phyloP scores from a whole-genome alignment of 176 grass and related monocot genomes.

The Lolium perenne region DNA sequence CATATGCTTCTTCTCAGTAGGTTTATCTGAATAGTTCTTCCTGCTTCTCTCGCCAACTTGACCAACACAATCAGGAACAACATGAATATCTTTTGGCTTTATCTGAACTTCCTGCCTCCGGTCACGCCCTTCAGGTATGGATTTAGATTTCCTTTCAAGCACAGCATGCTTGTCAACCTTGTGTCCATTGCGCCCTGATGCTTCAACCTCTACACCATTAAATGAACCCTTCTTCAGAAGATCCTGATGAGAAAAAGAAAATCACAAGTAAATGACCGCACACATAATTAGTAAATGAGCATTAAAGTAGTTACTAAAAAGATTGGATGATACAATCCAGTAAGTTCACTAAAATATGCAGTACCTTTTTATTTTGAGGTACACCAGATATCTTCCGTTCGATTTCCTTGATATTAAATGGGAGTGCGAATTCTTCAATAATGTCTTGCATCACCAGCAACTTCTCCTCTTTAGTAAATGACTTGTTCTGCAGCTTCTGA shows the following conservation, averaged over 20 bases:
- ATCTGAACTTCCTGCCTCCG: conserved; percentile 49
- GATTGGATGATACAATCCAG: conserved; percentile 22
- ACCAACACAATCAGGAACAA: conserved; percentile 55
- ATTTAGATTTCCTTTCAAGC: conserved; percentile 51
- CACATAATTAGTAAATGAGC: conserved; percentile 20
- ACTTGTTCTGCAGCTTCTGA: conserved; percentile 75
- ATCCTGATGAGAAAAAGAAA: conserved; percentile 35
- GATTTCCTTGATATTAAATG: conserved; percentile 61
- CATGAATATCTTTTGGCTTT: conserved; percentile 81
- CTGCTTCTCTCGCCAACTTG: conserved; percentile 44
- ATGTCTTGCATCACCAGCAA: conserved; percentile 72
- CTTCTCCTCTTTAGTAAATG: conserved; percentile 88
- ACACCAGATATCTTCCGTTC: conserved; percentile 52
- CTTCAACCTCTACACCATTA: conserved; percentile 44
- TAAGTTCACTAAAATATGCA: conserved; percentile 43
- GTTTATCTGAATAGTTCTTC: conserved; percentile 50
- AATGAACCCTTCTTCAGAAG: conserved; percentile 57
- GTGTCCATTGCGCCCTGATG: conserved; percentile 40
- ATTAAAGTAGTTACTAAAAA: conserved; percentile 14
- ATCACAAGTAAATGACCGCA: background rate
- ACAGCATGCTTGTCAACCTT: conserved; percentile 41
- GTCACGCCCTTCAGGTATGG: conserved; percentile 32
- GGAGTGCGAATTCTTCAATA: conserved; percentile 73
- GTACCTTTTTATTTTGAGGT: conserved; percentile 59
- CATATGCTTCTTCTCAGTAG: conserved; percentile 40